A percentile compares a stretch with the other conserved stretches of the same genome.
Conservation (phyloP, 352 stramenopile species). For the Phytopythium oedochilum region DNA sequence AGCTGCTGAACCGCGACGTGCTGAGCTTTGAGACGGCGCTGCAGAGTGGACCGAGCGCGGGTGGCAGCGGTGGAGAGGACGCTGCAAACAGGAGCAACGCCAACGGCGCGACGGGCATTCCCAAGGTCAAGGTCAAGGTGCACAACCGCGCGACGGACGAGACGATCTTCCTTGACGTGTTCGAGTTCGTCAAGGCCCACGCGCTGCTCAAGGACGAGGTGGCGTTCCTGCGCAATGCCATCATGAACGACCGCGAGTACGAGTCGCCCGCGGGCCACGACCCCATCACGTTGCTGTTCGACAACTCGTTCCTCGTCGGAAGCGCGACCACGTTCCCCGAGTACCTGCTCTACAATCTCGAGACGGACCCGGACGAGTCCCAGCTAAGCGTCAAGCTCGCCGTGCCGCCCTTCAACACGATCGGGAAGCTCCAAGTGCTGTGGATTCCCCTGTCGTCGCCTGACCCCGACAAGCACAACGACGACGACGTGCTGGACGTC, state of each 20-base stretch:
- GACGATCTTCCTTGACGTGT: slow-evolving; percentile 91
- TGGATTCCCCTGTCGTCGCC: slow-evolving; percentile 86
- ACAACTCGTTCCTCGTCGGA: slow-evolving; percentile 91
- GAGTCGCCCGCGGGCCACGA: slow-evolving; percentile 81
- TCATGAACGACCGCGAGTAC: slow-evolving; percentile 88
- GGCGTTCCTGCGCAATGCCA: slow-evolving; percentile 88
- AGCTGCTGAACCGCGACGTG: slow-evolving; percentile 86
- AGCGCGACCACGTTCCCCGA: slow-evolving; percentile 92
- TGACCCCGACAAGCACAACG: slow-evolving; percentile 58
- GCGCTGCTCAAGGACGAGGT: slow-evolving; percentile 83
- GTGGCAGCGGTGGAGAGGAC: slow-evolving; percentile 3
- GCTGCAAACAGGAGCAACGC: slow-evolving; percentile 6
- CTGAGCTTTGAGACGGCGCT: slow-evolving; percentile 91
- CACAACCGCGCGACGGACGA: slow-evolving; percentile 85
- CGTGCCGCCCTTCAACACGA: slow-evolving; percentile 90
- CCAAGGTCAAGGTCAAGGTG: slow-evolving; percentile 90
- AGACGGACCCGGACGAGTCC: slow-evolving; percentile 88
- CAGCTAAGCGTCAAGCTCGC: slow-evolving; percentile 89
- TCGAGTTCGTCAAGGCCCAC: slow-evolving; percentile 90
- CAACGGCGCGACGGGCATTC: slow-evolving; percentile 42
- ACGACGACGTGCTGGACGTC: slow-evolving; percentile 66
- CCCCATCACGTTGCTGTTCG: slow-evolving; percentile 90
- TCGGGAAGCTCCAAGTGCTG: slow-evolving; percentile 88
- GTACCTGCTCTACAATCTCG: slow-evolving; percentile 90
- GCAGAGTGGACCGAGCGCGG: slow-evolving; percentile 46